These are phyloP conservation scores for Melianthus villosus DNA, from an alignment of 441 rosid genomes.

Conservation along the genomic window DNA sequence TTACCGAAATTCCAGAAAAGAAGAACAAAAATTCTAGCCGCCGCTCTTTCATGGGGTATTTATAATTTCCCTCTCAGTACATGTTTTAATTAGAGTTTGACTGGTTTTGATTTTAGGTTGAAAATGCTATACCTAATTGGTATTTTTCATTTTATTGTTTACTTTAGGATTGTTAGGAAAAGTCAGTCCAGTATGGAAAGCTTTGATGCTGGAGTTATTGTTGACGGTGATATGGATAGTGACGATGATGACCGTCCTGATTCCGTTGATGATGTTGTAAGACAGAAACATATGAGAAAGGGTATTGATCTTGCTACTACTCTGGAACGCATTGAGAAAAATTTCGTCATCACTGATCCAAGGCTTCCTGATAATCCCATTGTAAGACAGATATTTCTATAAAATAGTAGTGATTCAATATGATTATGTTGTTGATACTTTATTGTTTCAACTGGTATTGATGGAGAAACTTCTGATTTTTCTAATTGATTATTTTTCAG, in stretches of 20 bases:
- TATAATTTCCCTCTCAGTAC: too few species aligned
- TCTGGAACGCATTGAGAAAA: constrained; percentile 96
- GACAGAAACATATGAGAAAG: constrained; percentile 92
- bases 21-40: constrained; percentile 47
- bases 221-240: constrained; percentile 27
- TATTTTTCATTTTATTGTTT: not conserved
- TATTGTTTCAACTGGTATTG: too few species aligned
- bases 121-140: too few species aligned
- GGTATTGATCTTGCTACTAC: constrained; percentile 97
- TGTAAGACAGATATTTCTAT: constrained; percentile 26
- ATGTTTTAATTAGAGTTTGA: too few species aligned
- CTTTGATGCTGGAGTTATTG: constrained; percentile 20
- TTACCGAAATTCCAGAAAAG: constrained; percentile 61
- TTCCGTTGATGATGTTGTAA: constrained; percentile 56
- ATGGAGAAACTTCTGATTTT: constrained; percentile 4
- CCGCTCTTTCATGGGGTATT: constrained; percentile 70
- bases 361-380: constrained; percentile 96
- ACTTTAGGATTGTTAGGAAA: constrained; percentile 37
- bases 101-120: too few species aligned
- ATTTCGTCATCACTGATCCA: constrained; percentile 95
- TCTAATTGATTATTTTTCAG: constrained; percentile 22
- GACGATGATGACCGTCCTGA: constrained; percentile 33
- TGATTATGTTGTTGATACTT: not conserved
- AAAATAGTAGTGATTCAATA: not conserved
- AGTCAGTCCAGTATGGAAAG: constrained; percentile 25